Evolutionary conservation across 352 stramenopile species (phyloP).

Genomic region (Pythium chondricola): DNA sequence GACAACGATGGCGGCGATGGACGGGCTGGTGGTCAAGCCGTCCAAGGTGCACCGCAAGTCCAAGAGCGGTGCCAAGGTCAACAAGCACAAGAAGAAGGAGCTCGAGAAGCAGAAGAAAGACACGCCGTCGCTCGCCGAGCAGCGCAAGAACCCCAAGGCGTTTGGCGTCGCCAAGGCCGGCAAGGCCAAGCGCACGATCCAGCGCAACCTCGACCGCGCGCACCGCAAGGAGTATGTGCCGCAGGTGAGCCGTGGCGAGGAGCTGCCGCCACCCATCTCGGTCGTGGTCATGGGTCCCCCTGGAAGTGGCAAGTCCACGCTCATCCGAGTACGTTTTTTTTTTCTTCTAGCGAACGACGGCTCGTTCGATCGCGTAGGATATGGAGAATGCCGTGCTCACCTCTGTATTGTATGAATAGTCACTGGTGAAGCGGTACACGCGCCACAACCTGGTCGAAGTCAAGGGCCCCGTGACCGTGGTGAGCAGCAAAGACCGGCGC

Average conservation of each 20-base stretch:
- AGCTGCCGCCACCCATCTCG: slow-evolving; percentile 90
- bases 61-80: slow-evolving; percentile 88
- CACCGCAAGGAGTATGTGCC: slow-evolving; percentile 98
- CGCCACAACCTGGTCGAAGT: slow-evolving; percentile 96
- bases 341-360: neutral
- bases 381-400: neutral
- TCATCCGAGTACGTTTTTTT: slow-evolving; percentile 84
- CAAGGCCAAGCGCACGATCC: slow-evolving; percentile 93
- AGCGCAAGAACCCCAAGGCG: slow-evolving; percentile 95
- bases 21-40: slow-evolving; percentile 30
- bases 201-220: slow-evolving; percentile 96
- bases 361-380: no score
- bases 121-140: slow-evolving; percentile 76
- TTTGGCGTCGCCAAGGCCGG: slow-evolving; percentile 97
- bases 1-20: slow-evolving; percentile 18
- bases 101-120: slow-evolving; percentile 82
- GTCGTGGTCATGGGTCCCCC: slow-evolving; percentile 98
- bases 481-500: slow-evolving; percentile 95
- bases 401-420: slow-evolving; percentile 25
- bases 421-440: slow-evolving; percentile 99
- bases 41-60: slow-evolving; percentile 78
- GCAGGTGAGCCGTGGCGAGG: slow-evolving; percentile 74
- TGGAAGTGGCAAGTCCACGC: slow-evolving; percentile 96
- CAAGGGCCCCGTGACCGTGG: slow-evolving; percentile 98
- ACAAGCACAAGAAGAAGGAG: slow-evolving; percentile 93